Evolutionary conservation across 192 early-diverging fungal species (phyloP).

Genomic region (Funneliformis geosporum): DNA sequence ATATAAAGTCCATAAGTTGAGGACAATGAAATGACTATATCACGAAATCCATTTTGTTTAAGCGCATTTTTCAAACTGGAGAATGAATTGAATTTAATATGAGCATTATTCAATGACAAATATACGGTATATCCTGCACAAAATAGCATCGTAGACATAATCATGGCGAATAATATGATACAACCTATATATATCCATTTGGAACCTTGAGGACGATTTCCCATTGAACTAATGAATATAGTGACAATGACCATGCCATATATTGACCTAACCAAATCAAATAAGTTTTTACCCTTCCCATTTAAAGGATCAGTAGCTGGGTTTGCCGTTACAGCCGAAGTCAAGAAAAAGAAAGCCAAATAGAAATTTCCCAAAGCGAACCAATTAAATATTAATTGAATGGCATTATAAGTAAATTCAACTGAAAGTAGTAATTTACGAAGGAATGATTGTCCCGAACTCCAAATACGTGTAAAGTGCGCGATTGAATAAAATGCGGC

Average conservation of each 20-base stretch:
- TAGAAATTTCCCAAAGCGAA: slow-evolving; percentile 83
- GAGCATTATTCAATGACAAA: slow-evolving; percentile 41
- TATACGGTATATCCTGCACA: slow-evolving; percentile 65
- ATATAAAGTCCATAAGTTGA: slow-evolving; percentile 86
- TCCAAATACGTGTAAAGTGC: slow-evolving; percentile 72
- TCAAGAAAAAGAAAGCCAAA: slow-evolving; percentile 79
- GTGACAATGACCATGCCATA: slow-evolving; percentile 79
- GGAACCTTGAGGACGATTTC: slow-evolving; percentile 91
- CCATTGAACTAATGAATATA: slow-evolving; percentile 83
- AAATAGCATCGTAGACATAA: slow-evolving; percentile 86
- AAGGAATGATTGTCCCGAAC: slow-evolving; percentile 66
- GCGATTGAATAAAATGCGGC: slow-evolving; percentile 78
- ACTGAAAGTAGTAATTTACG: slow-evolving; percentile 67
- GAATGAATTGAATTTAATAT: slow-evolving; percentile 35
- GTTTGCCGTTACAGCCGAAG: slow-evolving; percentile 44
- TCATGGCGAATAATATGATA: slow-evolving; percentile 73
- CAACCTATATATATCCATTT: slow-evolving; percentile 70
- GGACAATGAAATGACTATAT: slow-evolving; percentile 77
- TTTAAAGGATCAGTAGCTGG: slow-evolving; percentile 59
- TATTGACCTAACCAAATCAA: slow-evolving; percentile 67
- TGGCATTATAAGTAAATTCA: slow-evolving; percentile 78
- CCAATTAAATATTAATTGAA: slow-evolving; percentile 85
- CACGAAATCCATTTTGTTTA: slow-evolving; percentile 57
- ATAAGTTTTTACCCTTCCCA: slow-evolving; percentile 58
- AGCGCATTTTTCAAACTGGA: slow-evolving; percentile 35